phyloP scores from a whole-genome alignment of 352 stramenopile species.

The Phytophthora multivora region DNA sequence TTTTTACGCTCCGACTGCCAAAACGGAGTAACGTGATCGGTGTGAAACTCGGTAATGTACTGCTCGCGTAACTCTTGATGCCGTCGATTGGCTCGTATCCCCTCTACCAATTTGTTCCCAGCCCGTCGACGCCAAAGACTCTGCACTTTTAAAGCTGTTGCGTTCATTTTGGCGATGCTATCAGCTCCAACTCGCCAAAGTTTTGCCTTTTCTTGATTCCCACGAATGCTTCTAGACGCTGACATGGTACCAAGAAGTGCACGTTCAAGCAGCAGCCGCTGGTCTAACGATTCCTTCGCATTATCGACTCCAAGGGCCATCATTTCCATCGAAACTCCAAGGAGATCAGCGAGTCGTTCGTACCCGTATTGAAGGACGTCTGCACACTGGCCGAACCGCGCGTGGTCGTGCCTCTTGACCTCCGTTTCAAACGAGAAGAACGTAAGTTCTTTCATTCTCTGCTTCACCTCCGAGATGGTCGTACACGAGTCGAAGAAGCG shows the following conservation, averaged over 20 bases:
- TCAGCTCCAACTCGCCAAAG: conserved; percentile 35
- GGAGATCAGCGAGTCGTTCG: conserved; percentile 63
- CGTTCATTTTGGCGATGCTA: conserved; percentile 44
- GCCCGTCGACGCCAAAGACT: conserved; percentile 57
- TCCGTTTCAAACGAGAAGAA: conserved; percentile 55
- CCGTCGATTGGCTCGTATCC: conserved; percentile 38
- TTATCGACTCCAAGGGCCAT: conserved; percentile 35
- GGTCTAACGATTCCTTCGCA: background rate
- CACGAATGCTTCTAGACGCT: conserved; percentile 15
- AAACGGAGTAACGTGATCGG: conserved; percentile 63
- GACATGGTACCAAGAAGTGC: conserved; percentile 24
- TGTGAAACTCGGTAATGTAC: conserved; percentile 64
- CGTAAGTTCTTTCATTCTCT: conserved; percentile 56
- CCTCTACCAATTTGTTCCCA: conserved; percentile 44
- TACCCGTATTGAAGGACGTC: conserved; percentile 67
- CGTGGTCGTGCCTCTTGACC: conserved; percentile 53
- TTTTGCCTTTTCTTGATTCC: conserved; percentile 33
- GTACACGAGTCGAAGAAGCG: conserved; percentile 58
- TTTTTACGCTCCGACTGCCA: conserved; percentile 68
- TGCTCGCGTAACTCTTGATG: conserved; percentile 39
- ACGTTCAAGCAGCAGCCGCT: conserved; percentile 11
- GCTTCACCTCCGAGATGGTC: conserved; percentile 69
- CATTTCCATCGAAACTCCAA: conserved; percentile 48
- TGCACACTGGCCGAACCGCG: conserved; percentile 41
- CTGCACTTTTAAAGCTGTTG: conserved; percentile 46